These are phyloP conservation scores for Toxicodendron radicans DNA, from an alignment of 345 rosid species.

Conservation along the genomic window DNA sequence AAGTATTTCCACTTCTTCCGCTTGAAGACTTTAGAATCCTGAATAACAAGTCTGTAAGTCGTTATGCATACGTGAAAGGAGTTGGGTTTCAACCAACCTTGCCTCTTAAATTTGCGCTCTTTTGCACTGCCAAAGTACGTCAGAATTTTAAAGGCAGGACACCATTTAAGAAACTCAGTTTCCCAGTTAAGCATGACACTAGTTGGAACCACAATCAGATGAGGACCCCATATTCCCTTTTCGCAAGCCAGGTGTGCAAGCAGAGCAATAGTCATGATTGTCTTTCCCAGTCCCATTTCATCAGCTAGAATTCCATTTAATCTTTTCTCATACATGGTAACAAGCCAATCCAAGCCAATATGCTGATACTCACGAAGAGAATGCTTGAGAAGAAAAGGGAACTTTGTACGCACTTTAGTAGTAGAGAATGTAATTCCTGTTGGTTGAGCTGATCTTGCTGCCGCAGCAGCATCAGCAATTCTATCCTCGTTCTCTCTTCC, in stretches of 20 bases:
- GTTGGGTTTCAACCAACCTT: constrained; percentile 98
- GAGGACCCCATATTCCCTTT: constrained; percentile 99
- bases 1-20: constrained; percentile 99
- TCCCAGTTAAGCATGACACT: constrained; percentile 99
- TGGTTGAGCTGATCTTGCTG: constrained; percentile 99
- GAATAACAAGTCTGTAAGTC: constrained; percentile 94
- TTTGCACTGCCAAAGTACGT: constrained; percentile 99
- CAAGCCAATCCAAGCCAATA: constrained; percentile 99
- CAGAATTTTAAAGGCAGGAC: constrained; percentile 98
- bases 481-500: constrained; percentile 54
- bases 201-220: constrained; percentile 98
- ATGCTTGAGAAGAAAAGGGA: constrained; percentile 96
- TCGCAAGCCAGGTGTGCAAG: constrained; percentile 99
- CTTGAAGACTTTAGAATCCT: constrained; percentile 95
- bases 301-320: constrained; percentile 98
- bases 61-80: constrained; percentile 96
- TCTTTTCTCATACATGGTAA: constrained; percentile 97
- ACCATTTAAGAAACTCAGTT: constrained; percentile 99
- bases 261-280: constrained; percentile 98
- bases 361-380: constrained; percentile 99
- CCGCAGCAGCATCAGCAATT: constrained; percentile 99
- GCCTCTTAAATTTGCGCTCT: constrained; percentile 95
- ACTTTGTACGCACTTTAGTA: constrained; percentile 91
- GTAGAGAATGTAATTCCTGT: constrained; percentile 97
- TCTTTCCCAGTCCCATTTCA: constrained; percentile 99